phyloP scores from a whole-genome alignment of 2,329 filamentous ascomycete species.

The Magnaporthiopsis rhizophila region DNA sequence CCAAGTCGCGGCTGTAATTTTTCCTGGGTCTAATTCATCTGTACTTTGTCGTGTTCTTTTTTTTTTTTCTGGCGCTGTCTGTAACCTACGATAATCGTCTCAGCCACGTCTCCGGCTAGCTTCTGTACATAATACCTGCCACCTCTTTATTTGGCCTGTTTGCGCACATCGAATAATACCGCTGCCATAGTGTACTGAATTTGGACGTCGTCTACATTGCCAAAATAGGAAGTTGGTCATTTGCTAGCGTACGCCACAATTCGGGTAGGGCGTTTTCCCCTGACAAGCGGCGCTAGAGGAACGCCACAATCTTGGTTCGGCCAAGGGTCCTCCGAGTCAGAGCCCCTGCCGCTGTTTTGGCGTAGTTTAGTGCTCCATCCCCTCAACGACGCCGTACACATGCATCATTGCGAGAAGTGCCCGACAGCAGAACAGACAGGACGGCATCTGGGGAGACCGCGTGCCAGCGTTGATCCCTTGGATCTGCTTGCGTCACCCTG shows the following conservation, averaged over 20 bases:
- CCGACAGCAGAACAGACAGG: no score
- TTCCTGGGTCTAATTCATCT: background rate
- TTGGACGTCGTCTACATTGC: background rate
- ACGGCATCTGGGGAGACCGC: background rate
- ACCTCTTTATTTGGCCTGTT: no score
- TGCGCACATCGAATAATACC: background rate
- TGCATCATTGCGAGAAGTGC: background rate
- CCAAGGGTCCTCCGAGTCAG: background rate
- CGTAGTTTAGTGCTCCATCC: background rate
- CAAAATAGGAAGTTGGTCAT: no score
- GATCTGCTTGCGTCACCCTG: background rate
- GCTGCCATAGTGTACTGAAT: no score
- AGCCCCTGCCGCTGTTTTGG: background rate
- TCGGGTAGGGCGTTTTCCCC: background rate
- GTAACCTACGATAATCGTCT: background rate
- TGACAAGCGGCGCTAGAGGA: background rate
- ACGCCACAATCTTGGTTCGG: background rate
- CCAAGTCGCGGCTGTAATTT: conserved; percentile 4
- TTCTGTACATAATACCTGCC: background rate
- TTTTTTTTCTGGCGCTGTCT: background rate
- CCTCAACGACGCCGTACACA: no score
- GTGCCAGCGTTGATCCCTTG: background rate
- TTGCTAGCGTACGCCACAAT: no score
- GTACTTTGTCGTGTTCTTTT: no score
- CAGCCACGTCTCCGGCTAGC: background rate